Percentiles rank a stretch among this genome's conserved stretches.
Conservation (phyloP, 1,284 basidiomycete species). For the Boletellus sp. region DNA sequence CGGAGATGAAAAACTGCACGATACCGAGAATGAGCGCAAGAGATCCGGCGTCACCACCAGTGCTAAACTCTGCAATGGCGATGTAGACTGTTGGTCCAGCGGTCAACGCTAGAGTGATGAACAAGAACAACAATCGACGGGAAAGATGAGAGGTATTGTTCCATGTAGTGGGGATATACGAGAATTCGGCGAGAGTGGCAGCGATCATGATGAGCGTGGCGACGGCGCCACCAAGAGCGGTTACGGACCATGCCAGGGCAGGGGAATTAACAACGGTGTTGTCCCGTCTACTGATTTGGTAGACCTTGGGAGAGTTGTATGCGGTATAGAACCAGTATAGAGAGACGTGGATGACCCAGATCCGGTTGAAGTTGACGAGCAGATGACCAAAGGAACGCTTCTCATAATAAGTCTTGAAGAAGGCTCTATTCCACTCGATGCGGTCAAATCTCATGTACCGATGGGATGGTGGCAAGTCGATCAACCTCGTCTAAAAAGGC, state of each 20-base stretch:
- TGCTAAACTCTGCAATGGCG: constrained; percentile 60
- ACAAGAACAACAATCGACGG: constrained; percentile 80
- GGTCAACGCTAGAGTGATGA: constrained; percentile 81
- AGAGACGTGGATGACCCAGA: constrained; percentile 93
- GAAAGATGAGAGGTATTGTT: constrained; percentile 94
- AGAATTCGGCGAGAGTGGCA: constrained; percentile 90
- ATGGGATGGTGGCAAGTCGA: constrained; percentile 85
- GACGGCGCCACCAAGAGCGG: constrained; percentile 87
- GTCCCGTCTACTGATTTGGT: constrained; percentile 37
- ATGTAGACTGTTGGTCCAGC: constrained; percentile 91
- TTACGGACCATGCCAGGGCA: constrained; percentile 84
- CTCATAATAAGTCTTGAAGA: constrained; percentile 97
- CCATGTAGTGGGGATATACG: constrained; percentile 95
- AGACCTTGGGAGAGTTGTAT: constrained; percentile 88
- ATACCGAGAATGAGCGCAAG: constrained; percentile 84
- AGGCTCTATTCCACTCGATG: constrained; percentile 90
- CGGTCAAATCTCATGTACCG: constrained; percentile 94
- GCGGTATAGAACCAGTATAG: constrained; percentile 94
- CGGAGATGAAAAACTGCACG: constrained; percentile 89
- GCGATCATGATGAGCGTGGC: constrained; percentile 90
- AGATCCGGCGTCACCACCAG: constrained; percentile 54
- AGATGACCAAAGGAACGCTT: constrained; percentile 92
- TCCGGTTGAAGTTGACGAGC: constrained; percentile 96
- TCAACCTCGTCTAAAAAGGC: constrained; percentile 67
- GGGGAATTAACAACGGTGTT: constrained; percentile 48